Conservation (phyloP, 164 flowering plant species). For the Hamamelis virginiana region DNA sequence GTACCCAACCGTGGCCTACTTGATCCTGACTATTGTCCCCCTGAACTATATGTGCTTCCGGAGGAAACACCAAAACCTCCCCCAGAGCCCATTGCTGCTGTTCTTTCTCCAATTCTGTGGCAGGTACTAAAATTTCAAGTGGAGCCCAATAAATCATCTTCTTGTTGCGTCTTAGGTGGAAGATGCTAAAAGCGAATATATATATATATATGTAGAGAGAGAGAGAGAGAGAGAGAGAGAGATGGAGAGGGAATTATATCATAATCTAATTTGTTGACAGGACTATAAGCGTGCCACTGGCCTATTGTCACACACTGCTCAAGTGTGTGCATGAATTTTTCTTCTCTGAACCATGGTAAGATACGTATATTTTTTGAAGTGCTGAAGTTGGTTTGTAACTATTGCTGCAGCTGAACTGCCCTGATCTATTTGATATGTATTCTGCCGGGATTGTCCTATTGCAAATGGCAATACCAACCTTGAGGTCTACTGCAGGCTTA, state of each 20-base stretch:
- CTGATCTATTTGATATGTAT: constrained; percentile 96
- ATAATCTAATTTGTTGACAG: no score
- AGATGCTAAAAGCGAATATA: no score
- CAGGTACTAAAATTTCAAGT: constrained; percentile 58
- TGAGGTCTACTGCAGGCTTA: constrained; percentile 74
- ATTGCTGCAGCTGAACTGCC: constrained; percentile 82
- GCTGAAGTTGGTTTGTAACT: constrained; percentile 10
- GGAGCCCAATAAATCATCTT: no score
- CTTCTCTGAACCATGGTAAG: no score
- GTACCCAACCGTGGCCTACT: constrained; percentile 71
- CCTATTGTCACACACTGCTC: no score
- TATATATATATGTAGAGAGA: no score
- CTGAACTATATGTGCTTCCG: constrained; percentile 89
- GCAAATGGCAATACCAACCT: constrained; percentile 88
- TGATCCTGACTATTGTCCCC: constrained; percentile 96
- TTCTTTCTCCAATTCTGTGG: constrained; percentile 91
- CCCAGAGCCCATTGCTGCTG: constrained; percentile 91
- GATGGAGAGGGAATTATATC: no score
- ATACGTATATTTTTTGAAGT: neutral
- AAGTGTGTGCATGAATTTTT: no score
- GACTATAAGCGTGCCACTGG: no score
- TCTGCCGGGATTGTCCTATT: constrained; percentile 87
- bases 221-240: no score
- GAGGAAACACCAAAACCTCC: constrained; percentile 97
- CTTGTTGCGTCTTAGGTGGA: no score